A percentile compares a stretch with the other conserved stretches of the same genome.
Conservation (phyloP, 768 basidiomycete genomes). For the Macrolepiota fuliginosa region DNA sequence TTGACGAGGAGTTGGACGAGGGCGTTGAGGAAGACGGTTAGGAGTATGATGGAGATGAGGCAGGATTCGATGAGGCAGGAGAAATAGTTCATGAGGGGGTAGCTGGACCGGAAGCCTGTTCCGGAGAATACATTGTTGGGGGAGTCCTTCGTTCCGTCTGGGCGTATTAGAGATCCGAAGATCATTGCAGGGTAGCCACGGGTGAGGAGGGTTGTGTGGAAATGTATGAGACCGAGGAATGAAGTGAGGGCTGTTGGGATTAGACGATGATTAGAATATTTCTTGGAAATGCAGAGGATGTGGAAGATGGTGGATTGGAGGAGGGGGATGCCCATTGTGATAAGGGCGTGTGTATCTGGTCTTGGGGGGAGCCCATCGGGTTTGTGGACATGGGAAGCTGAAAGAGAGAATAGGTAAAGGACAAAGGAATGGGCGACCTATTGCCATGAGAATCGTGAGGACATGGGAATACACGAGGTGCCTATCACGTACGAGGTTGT, state of each 20-base stretch:
- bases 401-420: conserved; percentile 70
- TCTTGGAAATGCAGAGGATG: conserved; percentile 58
- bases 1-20: conserved; percentile 66
- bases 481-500: conserved; percentile 56
- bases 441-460: conserved; percentile 8
- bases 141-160: conserved; percentile 9
- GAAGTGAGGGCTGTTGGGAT: conserved; percentile 66
- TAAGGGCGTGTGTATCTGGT: conserved; percentile 71
- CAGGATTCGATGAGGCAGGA: conserved; percentile 70
- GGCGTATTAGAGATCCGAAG: conserved; percentile 17
- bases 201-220: conserved; percentile 46
- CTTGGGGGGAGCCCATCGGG: conserved; percentile 48
- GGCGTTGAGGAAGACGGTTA: conserved; percentile 60
- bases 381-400: conserved; percentile 51
- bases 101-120: conserved; percentile 27
- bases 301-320: conserved; percentile 71
- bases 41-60: conserved; percentile 52
- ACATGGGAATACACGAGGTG: conserved; percentile 1
- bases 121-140: conserved; percentile 15
- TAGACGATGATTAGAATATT: conserved; percentile 65
- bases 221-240: conserved; percentile 59
- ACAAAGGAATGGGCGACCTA: conserved; percentile 79
- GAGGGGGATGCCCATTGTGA: conserved; percentile 71
- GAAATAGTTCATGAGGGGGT: conserved; percentile 73
- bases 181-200: conserved; percentile 33